Evolutionary conservation across 805 yeast species (phyloP).

Genomic region (Pichia sporocuriosa): DNA sequence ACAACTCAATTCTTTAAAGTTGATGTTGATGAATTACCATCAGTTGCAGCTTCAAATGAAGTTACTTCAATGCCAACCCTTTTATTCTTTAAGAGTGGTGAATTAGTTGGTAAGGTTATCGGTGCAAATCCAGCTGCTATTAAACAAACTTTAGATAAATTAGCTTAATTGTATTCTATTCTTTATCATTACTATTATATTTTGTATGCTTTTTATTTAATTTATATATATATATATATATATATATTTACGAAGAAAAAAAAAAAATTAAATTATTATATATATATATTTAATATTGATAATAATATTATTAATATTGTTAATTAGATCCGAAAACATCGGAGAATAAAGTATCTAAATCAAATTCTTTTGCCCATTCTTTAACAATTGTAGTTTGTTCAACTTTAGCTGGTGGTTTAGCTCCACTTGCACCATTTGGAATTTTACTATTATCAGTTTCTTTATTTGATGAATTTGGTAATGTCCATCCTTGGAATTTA

Average conservation of each 20-base stretch:
- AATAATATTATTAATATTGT: no score
- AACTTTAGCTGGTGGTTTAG: slow-evolving; percentile 38
- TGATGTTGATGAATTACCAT: slow-evolving; percentile 81
- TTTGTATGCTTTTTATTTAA: background rate
- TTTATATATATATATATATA: background rate
- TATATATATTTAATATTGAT: background rate
- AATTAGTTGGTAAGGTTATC: slow-evolving; percentile 68
- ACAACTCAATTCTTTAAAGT: slow-evolving; percentile 77
- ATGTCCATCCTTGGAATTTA: slow-evolving; percentile 82
- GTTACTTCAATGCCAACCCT: slow-evolving; percentile 54
- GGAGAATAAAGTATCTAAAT: slow-evolving; percentile 72
- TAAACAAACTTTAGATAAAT: slow-evolving; percentile 46
- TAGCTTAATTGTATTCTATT: no score
- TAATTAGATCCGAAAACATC: slow-evolving; percentile 26
- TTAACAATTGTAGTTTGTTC: slow-evolving; percentile 77
- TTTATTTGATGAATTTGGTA: slow-evolving; percentile 44
- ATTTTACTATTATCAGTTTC: slow-evolving; percentile 26
- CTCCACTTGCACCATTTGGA: slow-evolving; percentile 29
- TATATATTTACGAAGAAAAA: background rate
- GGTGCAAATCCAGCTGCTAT: slow-evolving; percentile 89
- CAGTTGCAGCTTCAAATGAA: slow-evolving; percentile 62
- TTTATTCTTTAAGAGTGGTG: slow-evolving; percentile 76
- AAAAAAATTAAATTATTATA: background rate
- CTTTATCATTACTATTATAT: no score
- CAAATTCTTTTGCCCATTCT: slow-evolving; percentile 91